Evolutionary conservation across 2,329 filamentous ascomycete species (phyloP).

Genomic region (Helotiales sp.): DNA sequence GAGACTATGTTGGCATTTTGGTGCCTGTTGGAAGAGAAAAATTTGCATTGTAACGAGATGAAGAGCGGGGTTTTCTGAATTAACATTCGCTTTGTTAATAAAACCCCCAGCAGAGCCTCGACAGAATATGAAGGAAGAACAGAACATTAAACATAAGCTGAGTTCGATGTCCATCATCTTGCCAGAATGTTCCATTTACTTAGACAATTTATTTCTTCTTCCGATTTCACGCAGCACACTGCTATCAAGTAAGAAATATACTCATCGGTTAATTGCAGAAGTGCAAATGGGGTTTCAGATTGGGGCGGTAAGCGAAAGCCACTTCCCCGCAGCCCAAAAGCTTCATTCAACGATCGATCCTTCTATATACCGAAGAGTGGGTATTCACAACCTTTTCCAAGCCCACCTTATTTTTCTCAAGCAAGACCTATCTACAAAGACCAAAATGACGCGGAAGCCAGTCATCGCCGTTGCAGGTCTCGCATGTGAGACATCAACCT

Average conservation of each 20-base stretch:
- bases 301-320: slow-evolving; percentile 2
- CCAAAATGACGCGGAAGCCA: slow-evolving; percentile 42
- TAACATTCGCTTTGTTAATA: too few species aligned
- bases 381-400: neutral
- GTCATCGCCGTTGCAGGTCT: slow-evolving; percentile 57
- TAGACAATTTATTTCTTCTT: too few species aligned
- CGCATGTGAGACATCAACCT: slow-evolving; percentile 59
- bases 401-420: neutral
- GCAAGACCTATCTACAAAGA: neutral
- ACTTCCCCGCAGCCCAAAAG: slow-evolving; percentile 4
- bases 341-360: neutral
- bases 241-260: too few species aligned
- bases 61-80: too few species aligned
- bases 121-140: too few species aligned
- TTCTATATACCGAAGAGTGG: neutral
- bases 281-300: neutral
- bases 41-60: too few species aligned
- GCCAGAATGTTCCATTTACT: too few species aligned
- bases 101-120: too few species aligned
- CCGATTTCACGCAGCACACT: too few species aligned
- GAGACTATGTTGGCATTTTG: slow-evolving; percentile 54
- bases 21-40: slow-evolving; percentile 51
- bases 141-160: too few species aligned
- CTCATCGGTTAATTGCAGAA: neutral
- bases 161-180: too few species aligned